These are phyloP conservation scores for Tetrahymena thermophila DNA, from an alignment of 73 alveolate species.

Conservation along the genomic window DNA sequence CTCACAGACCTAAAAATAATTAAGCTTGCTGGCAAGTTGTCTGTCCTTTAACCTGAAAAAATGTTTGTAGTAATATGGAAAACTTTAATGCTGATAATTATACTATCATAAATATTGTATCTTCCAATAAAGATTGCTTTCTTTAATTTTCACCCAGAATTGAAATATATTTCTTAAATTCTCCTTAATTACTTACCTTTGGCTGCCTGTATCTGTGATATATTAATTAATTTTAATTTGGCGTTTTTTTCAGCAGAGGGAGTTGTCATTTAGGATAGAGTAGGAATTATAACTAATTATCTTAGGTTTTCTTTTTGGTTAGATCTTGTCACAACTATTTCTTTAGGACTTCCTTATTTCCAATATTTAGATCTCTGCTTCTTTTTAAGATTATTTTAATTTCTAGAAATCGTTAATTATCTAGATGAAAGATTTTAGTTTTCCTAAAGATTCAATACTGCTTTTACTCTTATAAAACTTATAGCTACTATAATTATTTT, in stretches of 20 bases:
- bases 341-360: background rate
- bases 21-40: background rate
- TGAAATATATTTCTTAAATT: background rate
- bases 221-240: background rate
- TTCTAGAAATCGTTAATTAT: background rate
- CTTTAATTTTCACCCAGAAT: background rate
- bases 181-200: background rate
- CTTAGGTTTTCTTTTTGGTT: background rate
- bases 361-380: background rate
- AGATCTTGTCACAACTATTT: background rate
- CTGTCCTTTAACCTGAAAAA: background rate
- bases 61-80: background rate
- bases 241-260: background rate
- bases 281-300: background rate
- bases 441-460: background rate
- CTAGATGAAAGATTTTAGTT: background rate
- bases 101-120: background rate
- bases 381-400: background rate
- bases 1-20: background rate
- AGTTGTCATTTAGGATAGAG: background rate
- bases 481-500: background rate
- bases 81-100: background rate
- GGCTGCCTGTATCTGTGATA: background rate
- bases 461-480: background rate
- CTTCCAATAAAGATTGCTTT: background rate